Evolutionary conservation across 768 basidiomycete species (phyloP), one percentile per base, ranked within the genome.

Genomic region (Lactarius hengduanensis): DNA sequence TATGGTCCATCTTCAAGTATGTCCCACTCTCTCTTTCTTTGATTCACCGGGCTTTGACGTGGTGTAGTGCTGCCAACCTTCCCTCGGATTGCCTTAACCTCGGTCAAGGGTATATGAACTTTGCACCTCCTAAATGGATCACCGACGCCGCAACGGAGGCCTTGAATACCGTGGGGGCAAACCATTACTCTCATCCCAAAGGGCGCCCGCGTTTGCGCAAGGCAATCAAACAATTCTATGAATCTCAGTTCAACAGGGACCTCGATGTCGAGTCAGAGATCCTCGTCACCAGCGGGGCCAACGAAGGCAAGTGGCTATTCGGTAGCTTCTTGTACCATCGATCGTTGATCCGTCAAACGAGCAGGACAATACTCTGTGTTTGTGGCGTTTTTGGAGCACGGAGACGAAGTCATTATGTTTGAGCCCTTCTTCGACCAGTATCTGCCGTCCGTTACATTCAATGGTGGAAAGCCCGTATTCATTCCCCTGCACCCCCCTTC

Each of bases 341-440:
- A 28, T 53, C 50, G 16, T 57, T 59, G 61, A 70, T 54, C 16
- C 3, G 59, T 66, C 34, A 22, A 8, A 28, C 32, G 13, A 7
- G 30, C 75, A 94, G 96, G 96, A 30, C 91, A 94, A 82, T 98
- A 96, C 76, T 86, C 96, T 59, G 92, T 95, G 60, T 92, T 96
- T 72, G 85, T 88, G 13, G 97, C 97, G 0, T 98, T 96, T 79
- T 77, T 97, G 45, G 89, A 98, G 68, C 82, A 85, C 43, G 96
- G 91, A 4, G 97, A 98, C 73, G 97, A 99, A 76, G 96, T 98
- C 69, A 96, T 99, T 77, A 89, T 98, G 85, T 96, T 98, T 73
- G 97, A 98, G 77, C 96, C 96, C 1, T 97, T 94, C 82, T 98
- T 97, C 74, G 96, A 98, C 74, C 96, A 98, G 76, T 96, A 95